Percentiles rank a stretch among this genome's conserved stretches.
Evolutionary conservation across 345 rosid genomes (phyloP).

Genomic region (Dimocarpus longan): DNA sequence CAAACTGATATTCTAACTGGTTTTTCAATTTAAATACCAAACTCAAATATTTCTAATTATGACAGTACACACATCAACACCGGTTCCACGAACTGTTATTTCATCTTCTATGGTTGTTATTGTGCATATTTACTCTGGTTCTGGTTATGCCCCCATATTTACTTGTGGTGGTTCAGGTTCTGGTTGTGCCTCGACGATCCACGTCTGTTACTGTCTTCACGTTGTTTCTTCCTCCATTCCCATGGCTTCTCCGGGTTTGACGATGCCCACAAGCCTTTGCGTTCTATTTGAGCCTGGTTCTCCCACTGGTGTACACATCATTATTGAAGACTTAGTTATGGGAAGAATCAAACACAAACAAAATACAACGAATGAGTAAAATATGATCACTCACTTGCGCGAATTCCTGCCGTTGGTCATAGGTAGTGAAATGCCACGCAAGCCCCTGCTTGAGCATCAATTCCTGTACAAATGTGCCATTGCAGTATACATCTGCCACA

Average conservation of each 20-base stretch:
- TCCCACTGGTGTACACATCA: slow-evolving; percentile 63
- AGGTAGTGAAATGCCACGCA: slow-evolving; percentile 78
- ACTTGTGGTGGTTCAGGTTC: no score
- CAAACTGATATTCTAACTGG: neutral
- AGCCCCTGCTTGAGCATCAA: slow-evolving; percentile 75
- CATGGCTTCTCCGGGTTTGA: slow-evolving; percentile 85
- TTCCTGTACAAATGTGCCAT: slow-evolving; percentile 75
- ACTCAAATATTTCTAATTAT: neutral
- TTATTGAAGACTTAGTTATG: neutral
- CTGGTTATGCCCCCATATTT: neutral
- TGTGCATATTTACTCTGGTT: neutral
- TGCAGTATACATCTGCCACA: slow-evolving; percentile 82
- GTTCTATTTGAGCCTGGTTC: slow-evolving; percentile 60
- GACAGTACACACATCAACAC: neutral
- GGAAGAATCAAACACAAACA: neutral
- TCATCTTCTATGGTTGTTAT: neutral
- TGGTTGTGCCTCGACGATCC: neutral
- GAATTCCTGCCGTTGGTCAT: slow-evolving; percentile 58
- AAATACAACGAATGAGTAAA: neutral
- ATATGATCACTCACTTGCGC: slow-evolving; percentile 45
- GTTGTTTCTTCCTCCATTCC: slow-evolving; percentile 77
- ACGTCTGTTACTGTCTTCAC: slow-evolving; percentile 33
- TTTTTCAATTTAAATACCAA: neutral
- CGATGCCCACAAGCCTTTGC: slow-evolving; percentile 77
- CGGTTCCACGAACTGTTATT: neutral